These are phyloP conservation scores for Venturia effusa DNA, from an alignment of 2,329 filamentous ascomycete species.

Conservation along the genomic window DNA sequence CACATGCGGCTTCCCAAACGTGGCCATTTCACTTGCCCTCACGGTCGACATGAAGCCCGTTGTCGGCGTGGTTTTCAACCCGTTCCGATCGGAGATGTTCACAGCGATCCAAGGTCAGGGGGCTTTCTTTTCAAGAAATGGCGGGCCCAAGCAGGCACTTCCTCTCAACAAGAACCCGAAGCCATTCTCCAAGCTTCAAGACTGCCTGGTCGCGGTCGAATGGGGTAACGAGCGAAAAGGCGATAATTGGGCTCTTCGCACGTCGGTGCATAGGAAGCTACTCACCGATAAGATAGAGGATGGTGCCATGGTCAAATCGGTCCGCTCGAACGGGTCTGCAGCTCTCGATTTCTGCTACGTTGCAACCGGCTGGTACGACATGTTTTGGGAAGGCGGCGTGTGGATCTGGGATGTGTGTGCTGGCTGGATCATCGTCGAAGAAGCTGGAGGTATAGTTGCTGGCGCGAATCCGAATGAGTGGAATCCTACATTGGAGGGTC, in stretches of 20 bases:
- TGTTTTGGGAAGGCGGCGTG: slow-evolving; percentile 27
- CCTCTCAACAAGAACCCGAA: slow-evolving; percentile 20
- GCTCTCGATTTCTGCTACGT: slow-evolving; percentile 30
- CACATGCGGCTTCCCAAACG: slow-evolving; percentile 26
- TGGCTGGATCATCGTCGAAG: slow-evolving; percentile 28
- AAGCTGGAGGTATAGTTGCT: slow-evolving; percentile 27
- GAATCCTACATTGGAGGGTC: slow-evolving; percentile 24
- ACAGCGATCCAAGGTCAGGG: slow-evolving; percentile 24
- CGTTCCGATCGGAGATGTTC: slow-evolving; percentile 25
- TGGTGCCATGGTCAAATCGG: slow-evolving; percentile 24
- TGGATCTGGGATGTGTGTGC: slow-evolving; percentile 28
- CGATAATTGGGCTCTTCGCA: slow-evolving; percentile 26
- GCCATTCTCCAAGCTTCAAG: slow-evolving; percentile 19
- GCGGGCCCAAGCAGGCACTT: slow-evolving; percentile 19
- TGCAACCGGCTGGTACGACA: slow-evolving; percentile 23
- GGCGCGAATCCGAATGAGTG: slow-evolving; percentile 26
- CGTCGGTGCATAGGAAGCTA: slow-evolving; percentile 19
- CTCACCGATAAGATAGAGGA: slow-evolving; percentile 20
- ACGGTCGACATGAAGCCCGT: slow-evolving; percentile 23
- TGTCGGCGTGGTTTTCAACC: slow-evolving; percentile 26
- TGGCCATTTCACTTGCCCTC: slow-evolving; percentile 23
- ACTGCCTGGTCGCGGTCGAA: slow-evolving; percentile 25
- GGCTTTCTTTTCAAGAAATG: slow-evolving; percentile 19
- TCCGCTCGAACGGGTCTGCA: slow-evolving; percentile 25
- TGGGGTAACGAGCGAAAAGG: slow-evolving; percentile 28